Percentiles rank a stretch among this genome's conserved stretches.
phyloP scores from a whole-genome alignment of 2,329 filamentous ascomycete genomes.

The Helminthosporium solani region DNA sequence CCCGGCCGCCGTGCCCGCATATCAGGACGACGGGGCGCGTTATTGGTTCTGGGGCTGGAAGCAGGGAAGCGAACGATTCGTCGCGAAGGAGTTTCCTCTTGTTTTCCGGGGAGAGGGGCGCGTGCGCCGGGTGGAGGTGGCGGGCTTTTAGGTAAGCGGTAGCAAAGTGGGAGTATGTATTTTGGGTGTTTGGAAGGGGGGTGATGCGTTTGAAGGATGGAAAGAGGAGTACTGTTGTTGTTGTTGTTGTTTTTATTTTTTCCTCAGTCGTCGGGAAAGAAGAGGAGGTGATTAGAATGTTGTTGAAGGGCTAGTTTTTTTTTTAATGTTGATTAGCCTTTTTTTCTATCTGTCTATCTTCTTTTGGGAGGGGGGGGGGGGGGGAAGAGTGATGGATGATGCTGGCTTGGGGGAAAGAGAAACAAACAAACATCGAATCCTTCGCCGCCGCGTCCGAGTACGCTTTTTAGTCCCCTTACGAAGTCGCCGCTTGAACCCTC shows the following conservation, averaged over 20 bases:
- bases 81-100: conserved; percentile 48
- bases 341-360: neutral
- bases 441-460: conserved; percentile 45
- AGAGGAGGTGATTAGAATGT: conserved; percentile 72
- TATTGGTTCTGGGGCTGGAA: conserved; percentile 56
- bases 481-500: conserved; percentile 54
- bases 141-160: conserved; percentile 67
- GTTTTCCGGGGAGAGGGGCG: conserved; percentile 56
- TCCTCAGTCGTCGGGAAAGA: conserved; percentile 66
- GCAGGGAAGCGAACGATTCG: conserved; percentile 47
- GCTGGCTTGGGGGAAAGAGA: conserved; percentile 6
- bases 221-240: conserved; percentile 64
- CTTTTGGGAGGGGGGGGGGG: neutral
- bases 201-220: conserved; percentile 77
- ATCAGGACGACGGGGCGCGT: conserved; percentile 62
- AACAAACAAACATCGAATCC: conserved; percentile 49
- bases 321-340: neutral
- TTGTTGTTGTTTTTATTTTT: conserved; percentile 32
- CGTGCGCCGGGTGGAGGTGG: conserved; percentile 62
- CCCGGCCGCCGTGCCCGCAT: conserved; percentile 82
- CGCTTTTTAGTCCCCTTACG: conserved; percentile 67
- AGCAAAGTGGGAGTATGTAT: conserved; percentile 57
- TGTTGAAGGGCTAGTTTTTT: conserved; percentile 74
- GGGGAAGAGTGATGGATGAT: neutral
- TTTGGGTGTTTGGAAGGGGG: conserved; percentile 63